phyloP scores from a whole-genome alignment of 139 green algal species.

The Chlorella vulgaris region DNA sequence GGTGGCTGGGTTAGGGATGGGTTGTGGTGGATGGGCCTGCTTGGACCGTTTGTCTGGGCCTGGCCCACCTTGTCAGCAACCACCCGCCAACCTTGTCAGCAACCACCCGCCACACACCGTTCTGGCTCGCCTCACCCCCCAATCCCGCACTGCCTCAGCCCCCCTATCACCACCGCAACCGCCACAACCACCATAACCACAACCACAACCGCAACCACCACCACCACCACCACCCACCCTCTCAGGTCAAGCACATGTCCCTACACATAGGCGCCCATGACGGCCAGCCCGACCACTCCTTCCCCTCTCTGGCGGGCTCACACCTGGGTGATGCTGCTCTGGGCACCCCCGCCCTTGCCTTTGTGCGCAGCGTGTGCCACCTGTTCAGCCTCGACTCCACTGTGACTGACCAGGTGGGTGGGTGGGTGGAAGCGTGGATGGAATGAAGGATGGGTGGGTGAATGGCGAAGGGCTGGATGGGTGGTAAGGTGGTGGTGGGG shows the following conservation, averaged over 20 bases:
- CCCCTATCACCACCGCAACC: not conserved
- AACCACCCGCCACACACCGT: no score
- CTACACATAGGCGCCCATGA: slow-evolving; percentile 41
- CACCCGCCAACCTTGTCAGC: no score
- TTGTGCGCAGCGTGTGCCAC: slow-evolving; percentile 76
- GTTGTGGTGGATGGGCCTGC: no score
- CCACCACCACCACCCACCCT: not conserved
- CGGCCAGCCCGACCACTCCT: slow-evolving; percentile 30
- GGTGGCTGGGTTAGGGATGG: no score
- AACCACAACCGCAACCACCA: not conserved
- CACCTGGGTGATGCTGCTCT: slow-evolving; percentile 76
- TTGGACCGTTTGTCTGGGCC: no score
- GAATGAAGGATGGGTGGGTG: no score
- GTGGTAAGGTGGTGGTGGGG: no score
- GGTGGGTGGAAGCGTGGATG: no score
- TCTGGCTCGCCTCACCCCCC: no score
- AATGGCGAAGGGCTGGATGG: no score
- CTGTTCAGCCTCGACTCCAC: slow-evolving; percentile 78
- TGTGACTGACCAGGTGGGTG: slow-evolving; percentile 54
- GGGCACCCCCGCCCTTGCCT: slow-evolving; percentile 84
- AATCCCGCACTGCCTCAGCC: no score
- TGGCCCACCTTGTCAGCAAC: no score
- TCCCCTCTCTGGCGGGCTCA: slow-evolving; percentile 81
- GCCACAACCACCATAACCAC: not conserved
- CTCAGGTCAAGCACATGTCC: slow-evolving; percentile 33